phyloP scores from a whole-genome alignment of 2,329 filamentous ascomycete species.

The Beauveria sp. region DNA sequence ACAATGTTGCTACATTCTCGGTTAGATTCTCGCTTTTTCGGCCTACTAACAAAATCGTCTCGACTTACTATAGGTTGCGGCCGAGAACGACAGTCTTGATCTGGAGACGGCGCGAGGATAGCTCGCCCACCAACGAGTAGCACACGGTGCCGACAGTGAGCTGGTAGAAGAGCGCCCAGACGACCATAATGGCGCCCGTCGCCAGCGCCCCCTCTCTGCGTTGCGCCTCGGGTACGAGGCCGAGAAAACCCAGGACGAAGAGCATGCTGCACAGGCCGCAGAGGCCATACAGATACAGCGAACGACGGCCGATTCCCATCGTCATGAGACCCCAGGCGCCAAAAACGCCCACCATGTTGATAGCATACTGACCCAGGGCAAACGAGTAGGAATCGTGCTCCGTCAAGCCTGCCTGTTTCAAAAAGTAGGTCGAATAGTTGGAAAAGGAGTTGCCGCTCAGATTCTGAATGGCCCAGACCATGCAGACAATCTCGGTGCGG shows the following conservation, averaged over 20 bases:
- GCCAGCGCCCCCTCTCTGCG: conserved; percentile 58
- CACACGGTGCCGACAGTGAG: conserved; percentile 82
- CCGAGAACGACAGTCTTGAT: conserved; percentile 90
- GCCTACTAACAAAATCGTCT: background rate
- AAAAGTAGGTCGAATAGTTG: conserved; percentile 59
- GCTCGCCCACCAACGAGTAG: conserved; percentile 79
- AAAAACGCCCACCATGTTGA: conserved; percentile 75
- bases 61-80: conserved; percentile 60
- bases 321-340: conserved; percentile 78
- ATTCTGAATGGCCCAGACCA: conserved; percentile 58
- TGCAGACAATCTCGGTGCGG: conserved; percentile 64
- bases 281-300: conserved; percentile 69
- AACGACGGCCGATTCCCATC: conserved; percentile 63
- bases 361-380: conserved; percentile 56
- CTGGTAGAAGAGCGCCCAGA: conserved; percentile 79
- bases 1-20: conserved; percentile 56
- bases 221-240: conserved; percentile 57
- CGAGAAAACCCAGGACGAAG: conserved; percentile 76
- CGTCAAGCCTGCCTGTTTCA: conserved; percentile 50
- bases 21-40: background rate
- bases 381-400: conserved; percentile 48
- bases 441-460: conserved; percentile 57
- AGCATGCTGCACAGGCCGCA: conserved; percentile 69
- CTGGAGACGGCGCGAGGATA: conserved; percentile 74
- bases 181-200: conserved; percentile 77